These are phyloP conservation scores for Nakaseomyces sp. DNA, from an alignment of 1,139 yeast genomes.

Conservation along the genomic window DNA sequence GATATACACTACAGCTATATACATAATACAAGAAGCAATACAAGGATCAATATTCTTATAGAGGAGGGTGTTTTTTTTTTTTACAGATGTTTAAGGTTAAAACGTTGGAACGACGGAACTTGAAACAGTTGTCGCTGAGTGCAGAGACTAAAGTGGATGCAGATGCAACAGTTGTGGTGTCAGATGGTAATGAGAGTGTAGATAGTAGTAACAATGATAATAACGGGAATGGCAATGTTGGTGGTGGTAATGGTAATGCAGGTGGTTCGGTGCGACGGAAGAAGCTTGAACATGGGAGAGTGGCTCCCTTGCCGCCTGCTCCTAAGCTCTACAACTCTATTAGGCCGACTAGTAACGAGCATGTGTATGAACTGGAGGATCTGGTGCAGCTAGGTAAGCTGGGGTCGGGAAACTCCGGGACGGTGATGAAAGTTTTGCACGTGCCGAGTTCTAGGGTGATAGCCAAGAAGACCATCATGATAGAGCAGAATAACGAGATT, in stretches of 20 bases:
- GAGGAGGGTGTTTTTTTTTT: not conserved
- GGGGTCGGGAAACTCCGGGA: conserved; percentile 93
- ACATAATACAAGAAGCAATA: no score
- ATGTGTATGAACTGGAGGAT: conserved; percentile 37
- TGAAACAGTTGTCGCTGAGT: conserved; percentile 57
- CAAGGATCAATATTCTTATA: no score
- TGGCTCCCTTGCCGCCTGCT: not conserved
- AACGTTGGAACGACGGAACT: conserved; percentile 61
- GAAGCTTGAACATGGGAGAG: not conserved
- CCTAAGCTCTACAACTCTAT: not conserved
- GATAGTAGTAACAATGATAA: no score
- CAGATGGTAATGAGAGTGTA: no score
- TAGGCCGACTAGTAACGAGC: not conserved
- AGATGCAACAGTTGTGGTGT: not conserved
- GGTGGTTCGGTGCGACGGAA: not conserved
- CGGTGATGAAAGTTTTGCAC: conserved; percentile 81
- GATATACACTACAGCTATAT: no score
- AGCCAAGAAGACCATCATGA: conserved; percentile 84
- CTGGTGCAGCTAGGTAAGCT: conserved; percentile 64
- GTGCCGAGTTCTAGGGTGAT: conserved; percentile 78
- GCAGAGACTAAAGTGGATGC: not conserved
- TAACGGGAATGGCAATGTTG: no score
- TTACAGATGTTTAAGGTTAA: conserved; percentile 38
- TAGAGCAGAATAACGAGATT: conserved; percentile 66
- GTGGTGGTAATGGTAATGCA: no score